Conservation (phyloP, 2,329 filamentous ascomycete species). For the Rosellinia necatrix region DNA sequence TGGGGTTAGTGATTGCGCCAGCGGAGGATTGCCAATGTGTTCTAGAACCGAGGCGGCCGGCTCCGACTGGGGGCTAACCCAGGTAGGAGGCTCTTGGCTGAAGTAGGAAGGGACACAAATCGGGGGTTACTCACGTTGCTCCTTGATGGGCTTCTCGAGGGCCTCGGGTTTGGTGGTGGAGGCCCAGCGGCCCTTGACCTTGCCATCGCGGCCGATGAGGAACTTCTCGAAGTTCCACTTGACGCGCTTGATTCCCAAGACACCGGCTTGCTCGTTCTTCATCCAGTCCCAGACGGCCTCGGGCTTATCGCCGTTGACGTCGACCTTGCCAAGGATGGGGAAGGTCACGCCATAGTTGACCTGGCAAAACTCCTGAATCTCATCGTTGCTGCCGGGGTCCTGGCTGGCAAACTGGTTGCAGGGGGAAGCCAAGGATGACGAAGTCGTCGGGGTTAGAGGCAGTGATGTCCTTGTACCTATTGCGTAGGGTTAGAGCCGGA, state of each 20-base stretch:
- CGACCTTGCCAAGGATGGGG: constrained; percentile 87
- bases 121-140: constrained; percentile 52
- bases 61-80: not conserved
- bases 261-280: constrained; percentile 74
- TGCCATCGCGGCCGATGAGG: constrained; percentile 81
- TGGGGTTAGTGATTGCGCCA: not conserved
- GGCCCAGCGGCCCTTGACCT: constrained; percentile 85
- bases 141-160: constrained; percentile 75
- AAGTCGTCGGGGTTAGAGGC: constrained; percentile 75
- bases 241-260: constrained; percentile 85
- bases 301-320: constrained; percentile 87
- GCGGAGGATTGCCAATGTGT: not conserved
- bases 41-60: not conserved
- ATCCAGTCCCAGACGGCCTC: constrained; percentile 80
- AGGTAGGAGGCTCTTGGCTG: not conserved
- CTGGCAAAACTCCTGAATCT: constrained; percentile 85
- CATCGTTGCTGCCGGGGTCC: constrained; percentile 81
- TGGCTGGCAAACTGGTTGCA: constrained; percentile 97
- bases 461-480: constrained; percentile 68
- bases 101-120: not conserved
- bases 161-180: constrained; percentile 84
- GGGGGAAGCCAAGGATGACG: constrained; percentile 88
- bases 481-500: constrained; percentile 11
- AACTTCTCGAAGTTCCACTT: constrained; percentile 99
- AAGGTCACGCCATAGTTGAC: constrained; percentile 94